Percentiles rank a stretch among this genome's conserved stretches.
Conservation (phyloP, 768 basidiomycete genomes). For the Russula olivacea region DNA sequence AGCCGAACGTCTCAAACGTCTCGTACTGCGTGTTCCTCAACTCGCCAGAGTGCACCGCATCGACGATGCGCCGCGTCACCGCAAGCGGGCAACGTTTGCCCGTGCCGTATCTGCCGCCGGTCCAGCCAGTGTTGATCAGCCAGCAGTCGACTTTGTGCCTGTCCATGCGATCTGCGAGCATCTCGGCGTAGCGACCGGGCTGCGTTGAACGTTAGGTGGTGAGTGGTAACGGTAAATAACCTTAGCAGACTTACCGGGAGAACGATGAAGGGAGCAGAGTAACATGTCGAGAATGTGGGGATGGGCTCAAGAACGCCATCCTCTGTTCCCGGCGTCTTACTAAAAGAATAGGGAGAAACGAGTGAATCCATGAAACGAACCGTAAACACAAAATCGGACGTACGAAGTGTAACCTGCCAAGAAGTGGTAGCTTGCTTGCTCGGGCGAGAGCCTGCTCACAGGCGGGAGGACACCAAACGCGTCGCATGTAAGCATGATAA, state of each 20-base stretch:
- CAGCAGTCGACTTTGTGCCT: constrained; percentile 88
- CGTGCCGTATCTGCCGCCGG: constrained; percentile 85
- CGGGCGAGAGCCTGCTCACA: constrained; percentile 84
- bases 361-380: not conserved
- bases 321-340: constrained; percentile 98
- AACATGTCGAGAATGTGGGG: constrained; percentile 98
- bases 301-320: constrained; percentile 97
- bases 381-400: constrained; percentile 29
- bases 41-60: constrained; percentile 91
- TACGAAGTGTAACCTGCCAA: constrained; percentile 93
- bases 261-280: constrained; percentile 98
- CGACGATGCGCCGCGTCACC: constrained; percentile 93
- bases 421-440: constrained; percentile 98
- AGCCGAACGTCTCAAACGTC: constrained; percentile 75
- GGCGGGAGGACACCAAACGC: constrained; percentile 98
- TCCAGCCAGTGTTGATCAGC: constrained; percentile 99
- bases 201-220: constrained; percentile 28
- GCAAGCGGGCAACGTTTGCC: constrained; percentile 96
- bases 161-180: constrained; percentile 93
- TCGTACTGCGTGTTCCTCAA: constrained; percentile 85
- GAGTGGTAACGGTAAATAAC: not conserved
- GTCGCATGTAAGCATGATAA: constrained; percentile 96
- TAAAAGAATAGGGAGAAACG: constrained; percentile 28
- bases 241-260: constrained; percentile 58
- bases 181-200: constrained; percentile 92